Conservation (phyloP, 2,329 filamentous ascomycete genomes). For the Trichoderma koningiopsis region DNA sequence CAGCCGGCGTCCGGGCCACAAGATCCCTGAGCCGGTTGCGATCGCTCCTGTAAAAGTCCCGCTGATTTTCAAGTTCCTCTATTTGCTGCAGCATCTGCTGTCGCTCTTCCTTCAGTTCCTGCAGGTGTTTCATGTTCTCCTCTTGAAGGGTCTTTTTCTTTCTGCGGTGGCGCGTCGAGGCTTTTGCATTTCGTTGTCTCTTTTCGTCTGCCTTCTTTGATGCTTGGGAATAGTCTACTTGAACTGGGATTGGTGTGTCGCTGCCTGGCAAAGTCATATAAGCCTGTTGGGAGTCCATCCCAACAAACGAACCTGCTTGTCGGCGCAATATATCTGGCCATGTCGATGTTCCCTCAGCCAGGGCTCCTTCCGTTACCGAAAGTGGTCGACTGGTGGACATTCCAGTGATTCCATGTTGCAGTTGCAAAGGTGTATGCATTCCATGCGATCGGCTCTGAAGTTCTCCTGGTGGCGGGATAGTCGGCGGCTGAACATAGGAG, state of each 20-base stretch:
- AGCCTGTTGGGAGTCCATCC: slow-evolving; percentile 42
- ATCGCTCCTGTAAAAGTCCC: slow-evolving; percentile 73
- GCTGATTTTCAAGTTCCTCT: slow-evolving; percentile 60
- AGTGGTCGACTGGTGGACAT: slow-evolving; percentile 31
- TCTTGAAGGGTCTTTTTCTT: slow-evolving; percentile 81
- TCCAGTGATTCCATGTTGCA: slow-evolving; percentile 31
- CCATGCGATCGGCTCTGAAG: slow-evolving; percentile 28
- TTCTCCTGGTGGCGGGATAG: slow-evolving; percentile 30
- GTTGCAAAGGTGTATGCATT: slow-evolving; percentile 30
- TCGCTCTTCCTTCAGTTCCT: slow-evolving; percentile 68
- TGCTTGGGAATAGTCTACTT: slow-evolving; percentile 78
- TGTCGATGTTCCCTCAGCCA: slow-evolving; percentile 32
- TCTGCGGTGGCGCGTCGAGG: slow-evolving; percentile 78
- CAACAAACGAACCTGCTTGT: slow-evolving; percentile 33
- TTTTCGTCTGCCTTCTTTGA: slow-evolving; percentile 85
- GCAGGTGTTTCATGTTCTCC: slow-evolving; percentile 69
- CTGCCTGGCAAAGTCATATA: slow-evolving; percentile 44
- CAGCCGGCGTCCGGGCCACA: slow-evolving; percentile 60
- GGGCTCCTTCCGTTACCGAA: slow-evolving; percentile 29
- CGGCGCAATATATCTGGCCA: slow-evolving; percentile 42
- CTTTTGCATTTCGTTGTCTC: slow-evolving; percentile 79
- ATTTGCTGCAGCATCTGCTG: slow-evolving; percentile 62
- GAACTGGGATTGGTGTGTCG: slow-evolving; percentile 55
- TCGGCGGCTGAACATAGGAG: slow-evolving; percentile 33
- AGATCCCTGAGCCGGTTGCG: slow-evolving; percentile 72